Conservation (phyloP, 768 basidiomycete genomes). For the Mycena haematopus region DNA sequence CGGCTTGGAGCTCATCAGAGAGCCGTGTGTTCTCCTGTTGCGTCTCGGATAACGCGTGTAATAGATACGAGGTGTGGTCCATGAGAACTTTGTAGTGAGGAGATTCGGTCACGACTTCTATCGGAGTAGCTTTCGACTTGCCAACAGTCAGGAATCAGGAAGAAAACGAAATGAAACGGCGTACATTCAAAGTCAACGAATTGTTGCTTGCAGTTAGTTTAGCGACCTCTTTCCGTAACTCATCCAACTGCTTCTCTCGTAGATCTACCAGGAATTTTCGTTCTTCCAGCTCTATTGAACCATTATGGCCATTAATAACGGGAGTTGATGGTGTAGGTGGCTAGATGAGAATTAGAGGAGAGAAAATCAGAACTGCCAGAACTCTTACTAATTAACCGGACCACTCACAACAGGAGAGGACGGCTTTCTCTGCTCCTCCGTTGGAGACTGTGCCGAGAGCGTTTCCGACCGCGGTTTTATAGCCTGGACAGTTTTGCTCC, state of each 20-base stretch:
- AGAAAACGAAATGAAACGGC: constrained; percentile 2
- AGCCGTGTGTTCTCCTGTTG: constrained; percentile 46
- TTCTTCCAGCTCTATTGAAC: constrained; percentile 43
- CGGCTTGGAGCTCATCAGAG: constrained; percentile 50
- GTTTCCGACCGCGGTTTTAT: constrained; percentile 46
- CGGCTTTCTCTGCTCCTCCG: constrained; percentile 58
- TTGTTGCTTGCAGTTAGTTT: constrained; percentile 9
- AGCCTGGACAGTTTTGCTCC: constrained; percentile 59
- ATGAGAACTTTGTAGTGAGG: constrained; percentile 62
- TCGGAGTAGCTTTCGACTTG: constrained; percentile 50
- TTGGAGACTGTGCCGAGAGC: constrained; percentile 38
- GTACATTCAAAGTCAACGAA: constrained; percentile 16
- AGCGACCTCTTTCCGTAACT: constrained; percentile 54
- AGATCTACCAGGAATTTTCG: constrained; percentile 49
- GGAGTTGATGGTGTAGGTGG: constrained; percentile 41
- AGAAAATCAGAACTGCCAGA: constrained; percentile 49
- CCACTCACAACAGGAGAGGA: constrained; percentile 79
- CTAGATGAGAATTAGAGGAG: constrained; percentile 56
- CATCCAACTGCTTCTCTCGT: constrained; percentile 53
- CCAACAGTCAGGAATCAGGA: neutral
- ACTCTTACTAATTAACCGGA: constrained; percentile 71
- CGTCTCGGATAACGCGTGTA: constrained; percentile 48
- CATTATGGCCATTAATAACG: constrained; percentile 45
- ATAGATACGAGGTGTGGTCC: constrained; percentile 57
- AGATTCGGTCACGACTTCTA: constrained; percentile 54